Percentiles rank a stretch among this genome's conserved stretches.
Evolutionary conservation across 768 basidiomycete species (phyloP).

Genomic region (Suillus discolor): DNA sequence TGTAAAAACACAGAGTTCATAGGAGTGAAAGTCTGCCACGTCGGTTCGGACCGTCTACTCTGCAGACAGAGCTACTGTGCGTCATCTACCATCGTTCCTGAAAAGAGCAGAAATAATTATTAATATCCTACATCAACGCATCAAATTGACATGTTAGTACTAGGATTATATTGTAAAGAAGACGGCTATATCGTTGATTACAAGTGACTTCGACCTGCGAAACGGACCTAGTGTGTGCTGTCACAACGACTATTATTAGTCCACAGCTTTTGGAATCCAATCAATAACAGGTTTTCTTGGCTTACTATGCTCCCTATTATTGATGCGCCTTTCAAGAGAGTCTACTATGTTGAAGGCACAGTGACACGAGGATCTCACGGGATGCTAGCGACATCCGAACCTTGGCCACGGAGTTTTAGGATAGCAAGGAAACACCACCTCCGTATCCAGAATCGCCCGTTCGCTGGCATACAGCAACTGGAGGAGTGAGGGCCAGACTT

Average conservation of each 20-base stretch:
- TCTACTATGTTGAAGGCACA: neutral
- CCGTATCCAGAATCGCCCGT: neutral
- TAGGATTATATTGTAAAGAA: neutral
- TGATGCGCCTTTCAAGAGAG: neutral
- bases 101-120: neutral
- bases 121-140: neutral
- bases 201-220: neutral
- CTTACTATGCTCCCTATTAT: neutral
- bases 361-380: neutral
- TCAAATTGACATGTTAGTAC: neutral
- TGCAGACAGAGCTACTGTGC: neutral
- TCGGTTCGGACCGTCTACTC: neutral
- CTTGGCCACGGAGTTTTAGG: neutral
- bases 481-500: neutral
- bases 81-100: neutral
- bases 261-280: neutral
- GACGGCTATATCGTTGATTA: neutral
- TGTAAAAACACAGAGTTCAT: conserved; percentile 2
- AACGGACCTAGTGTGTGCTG: neutral
- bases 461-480: neutral
- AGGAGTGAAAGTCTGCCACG: neutral
- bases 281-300: neutral
- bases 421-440: neutral
- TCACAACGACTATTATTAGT: neutral
- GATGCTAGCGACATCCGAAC: neutral